phyloP scores from a whole-genome alignment of 768 basidiomycete genomes.

The Amanita molliuscula region DNA sequence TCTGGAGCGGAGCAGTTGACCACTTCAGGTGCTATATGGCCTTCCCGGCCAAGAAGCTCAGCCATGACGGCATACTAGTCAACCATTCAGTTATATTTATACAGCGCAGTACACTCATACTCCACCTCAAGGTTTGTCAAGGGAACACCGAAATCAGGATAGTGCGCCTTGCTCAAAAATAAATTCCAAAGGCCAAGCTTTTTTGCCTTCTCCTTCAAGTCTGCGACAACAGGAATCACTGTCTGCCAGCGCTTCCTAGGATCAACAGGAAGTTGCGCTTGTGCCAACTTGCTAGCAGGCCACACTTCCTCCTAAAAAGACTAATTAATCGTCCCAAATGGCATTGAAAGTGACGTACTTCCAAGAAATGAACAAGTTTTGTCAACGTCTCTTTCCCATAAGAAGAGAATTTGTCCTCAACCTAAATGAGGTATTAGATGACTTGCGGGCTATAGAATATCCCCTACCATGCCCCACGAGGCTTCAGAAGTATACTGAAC shows the following conservation, averaged over 20 bases:
- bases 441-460: background rate
- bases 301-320: constrained; percentile 72
- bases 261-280: constrained; percentile 74
- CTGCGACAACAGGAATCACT: constrained; percentile 68
- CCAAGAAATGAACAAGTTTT: constrained; percentile 76
- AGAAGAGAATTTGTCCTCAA: constrained; percentile 89
- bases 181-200: constrained; percentile 93
- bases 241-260: constrained; percentile 74
- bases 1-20: constrained; percentile 96
- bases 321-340: background rate
- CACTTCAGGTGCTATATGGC: constrained; percentile 73
- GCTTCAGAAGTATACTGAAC: constrained; percentile 71
- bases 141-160: constrained; percentile 82
- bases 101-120: background rate
- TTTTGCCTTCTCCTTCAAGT: constrained; percentile 83
- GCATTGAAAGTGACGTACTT: constrained; percentile 34
- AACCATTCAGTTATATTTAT: background rate
- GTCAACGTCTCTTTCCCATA: constrained; percentile 80
- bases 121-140: constrained; percentile 85
- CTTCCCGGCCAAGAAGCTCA: constrained; percentile 82
- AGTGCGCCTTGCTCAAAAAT: constrained; percentile 91
- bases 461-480: constrained; percentile 77
- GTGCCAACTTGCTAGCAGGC: constrained; percentile 68
- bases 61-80: constrained; percentile 92
- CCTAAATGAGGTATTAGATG: constrained; percentile 24